These are phyloP conservation scores for Aspergillus ruber DNA, from an alignment of 2,329 filamentous ascomycete genomes.

Conservation along the genomic window DNA sequence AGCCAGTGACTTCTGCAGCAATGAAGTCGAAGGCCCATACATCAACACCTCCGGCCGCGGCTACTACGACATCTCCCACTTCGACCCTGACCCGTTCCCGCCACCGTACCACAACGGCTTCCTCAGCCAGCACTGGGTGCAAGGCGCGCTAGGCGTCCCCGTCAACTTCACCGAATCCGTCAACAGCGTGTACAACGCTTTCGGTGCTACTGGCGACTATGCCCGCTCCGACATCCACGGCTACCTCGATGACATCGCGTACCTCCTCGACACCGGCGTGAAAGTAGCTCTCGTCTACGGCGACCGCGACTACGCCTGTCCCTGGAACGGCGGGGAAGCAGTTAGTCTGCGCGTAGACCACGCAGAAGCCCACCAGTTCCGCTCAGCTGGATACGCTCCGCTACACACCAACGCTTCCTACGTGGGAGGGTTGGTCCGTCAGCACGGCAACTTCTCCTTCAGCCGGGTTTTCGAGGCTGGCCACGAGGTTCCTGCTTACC, in stretches of 20 bases:
- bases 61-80: conserved; percentile 54
- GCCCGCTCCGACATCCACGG: conserved; percentile 40
- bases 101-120: conserved; percentile 49
- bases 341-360: conserved; percentile 47
- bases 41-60: conserved; percentile 38
- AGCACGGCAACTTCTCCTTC: conserved; percentile 46
- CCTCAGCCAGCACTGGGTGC: conserved; percentile 52
- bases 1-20: conserved; percentile 42
- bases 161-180: conserved; percentile 51
- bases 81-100: conserved; percentile 48
- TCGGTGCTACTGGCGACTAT: conserved; percentile 44
- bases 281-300: conserved; percentile 54
- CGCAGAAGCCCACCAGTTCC: conserved; percentile 39
- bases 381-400: conserved; percentile 45
- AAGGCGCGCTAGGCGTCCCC: conserved; percentile 53
- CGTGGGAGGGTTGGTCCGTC: conserved; percentile 42
- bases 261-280: conserved; percentile 51
- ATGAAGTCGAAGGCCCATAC: conserved; percentile 42
- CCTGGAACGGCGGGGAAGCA: conserved; percentile 53
- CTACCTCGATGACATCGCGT: conserved; percentile 31
- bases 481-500: conserved; percentile 48
- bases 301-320: conserved; percentile 52
- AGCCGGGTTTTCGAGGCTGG: conserved; percentile 44
- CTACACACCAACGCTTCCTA: conserved; percentile 36
- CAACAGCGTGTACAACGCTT: conserved; percentile 41